A percentile compares a stretch with the other conserved stretches of the same genome.
Conservation (phyloP, 768 basidiomycete genomes). For the Boletus sensibilis region DNA sequence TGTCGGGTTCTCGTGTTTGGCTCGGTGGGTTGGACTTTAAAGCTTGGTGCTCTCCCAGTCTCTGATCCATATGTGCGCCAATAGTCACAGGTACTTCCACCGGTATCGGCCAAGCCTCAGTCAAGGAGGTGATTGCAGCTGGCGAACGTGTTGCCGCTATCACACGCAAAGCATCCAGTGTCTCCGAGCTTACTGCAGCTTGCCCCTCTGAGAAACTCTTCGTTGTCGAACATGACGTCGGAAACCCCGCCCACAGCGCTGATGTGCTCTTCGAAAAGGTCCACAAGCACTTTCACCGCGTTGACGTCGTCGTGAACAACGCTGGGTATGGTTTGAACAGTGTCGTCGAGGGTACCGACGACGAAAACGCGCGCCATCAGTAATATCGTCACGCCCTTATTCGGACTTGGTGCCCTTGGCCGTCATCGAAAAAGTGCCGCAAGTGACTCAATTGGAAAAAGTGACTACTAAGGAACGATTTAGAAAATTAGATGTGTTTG, state of each 20-base stretch:
- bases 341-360: slow-evolving; percentile 28
- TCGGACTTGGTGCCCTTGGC: too few relatives aligned
- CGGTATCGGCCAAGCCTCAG: slow-evolving; percentile 38
- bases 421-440: too few relatives aligned
- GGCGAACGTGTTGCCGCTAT: slow-evolving; percentile 32
- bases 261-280: slow-evolving; percentile 23
- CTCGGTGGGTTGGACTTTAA: slow-evolving; percentile 11
- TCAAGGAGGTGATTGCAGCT: slow-evolving; percentile 24
- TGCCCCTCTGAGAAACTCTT: slow-evolving; percentile 25
- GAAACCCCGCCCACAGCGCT: slow-evolving; percentile 16
- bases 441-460: too few relatives aligned
- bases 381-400: too few relatives aligned
- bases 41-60: not conserved
- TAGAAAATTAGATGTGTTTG: too few relatives aligned
- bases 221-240: slow-evolving; percentile 33
- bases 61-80: not conserved
- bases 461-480: too few relatives aligned
- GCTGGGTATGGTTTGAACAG: slow-evolving; percentile 25
- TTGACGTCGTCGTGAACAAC: slow-evolving; percentile 38
- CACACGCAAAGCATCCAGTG: slow-evolving; percentile 23
- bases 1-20: slow-evolving; percentile 26
- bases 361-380: slow-evolving; percentile 30
- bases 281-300: slow-evolving; percentile 27
- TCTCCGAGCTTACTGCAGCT: slow-evolving; percentile 14
- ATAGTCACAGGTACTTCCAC: slow-evolving; percentile 43